A percentile compares a stretch with the other conserved stretches of the same genome.
phyloP scores from a whole-genome alignment of 768 basidiomycete genomes.

The Cystobasidium onofrii region DNA sequence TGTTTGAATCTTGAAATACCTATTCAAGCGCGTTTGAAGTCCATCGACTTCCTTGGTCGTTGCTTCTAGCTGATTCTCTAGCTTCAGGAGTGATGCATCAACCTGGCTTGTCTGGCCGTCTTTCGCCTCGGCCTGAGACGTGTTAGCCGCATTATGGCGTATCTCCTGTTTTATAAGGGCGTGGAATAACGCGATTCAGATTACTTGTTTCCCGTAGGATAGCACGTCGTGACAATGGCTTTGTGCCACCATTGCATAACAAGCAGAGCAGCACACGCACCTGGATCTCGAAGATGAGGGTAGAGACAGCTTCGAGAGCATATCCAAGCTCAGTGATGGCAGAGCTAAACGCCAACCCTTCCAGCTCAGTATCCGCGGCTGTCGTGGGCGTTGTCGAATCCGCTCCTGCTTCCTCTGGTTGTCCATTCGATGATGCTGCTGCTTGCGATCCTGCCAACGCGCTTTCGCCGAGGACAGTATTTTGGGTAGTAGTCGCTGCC shows the following conservation, averaged over 20 bases:
- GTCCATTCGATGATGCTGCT: not conserved
- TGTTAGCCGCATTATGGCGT: slow-evolving; percentile 33
- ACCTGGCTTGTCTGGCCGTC: slow-evolving; percentile 17
- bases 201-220: not conserved
- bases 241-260: not conserved
- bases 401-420: not conserved
- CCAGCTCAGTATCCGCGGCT: slow-evolving; percentile 19
- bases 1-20: slow-evolving; percentile 43
- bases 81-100: slow-evolving; percentile 34
- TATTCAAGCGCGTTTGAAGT: slow-evolving; percentile 27
- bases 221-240: not conserved
- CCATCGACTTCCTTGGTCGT: slow-evolving; percentile 29
- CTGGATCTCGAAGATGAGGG: slow-evolving; percentile 40
- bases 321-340: slow-evolving; percentile 37
- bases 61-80: slow-evolving; percentile 38
- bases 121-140: not conserved
- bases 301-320: slow-evolving; percentile 34
- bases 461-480: no score
- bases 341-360: slow-evolving; percentile 32
- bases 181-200: not conserved
- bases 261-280: slow-evolving; percentile 3
- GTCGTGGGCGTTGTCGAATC: not conserved
- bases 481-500: not conserved
- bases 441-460: not conserved
- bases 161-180: slow-evolving; percentile 35